Evolutionary conservation across 148 eudicot genomes (phyloP), one percentile per base, ranked within the genome.

Genomic region (Talinum fruticosum): DNA sequence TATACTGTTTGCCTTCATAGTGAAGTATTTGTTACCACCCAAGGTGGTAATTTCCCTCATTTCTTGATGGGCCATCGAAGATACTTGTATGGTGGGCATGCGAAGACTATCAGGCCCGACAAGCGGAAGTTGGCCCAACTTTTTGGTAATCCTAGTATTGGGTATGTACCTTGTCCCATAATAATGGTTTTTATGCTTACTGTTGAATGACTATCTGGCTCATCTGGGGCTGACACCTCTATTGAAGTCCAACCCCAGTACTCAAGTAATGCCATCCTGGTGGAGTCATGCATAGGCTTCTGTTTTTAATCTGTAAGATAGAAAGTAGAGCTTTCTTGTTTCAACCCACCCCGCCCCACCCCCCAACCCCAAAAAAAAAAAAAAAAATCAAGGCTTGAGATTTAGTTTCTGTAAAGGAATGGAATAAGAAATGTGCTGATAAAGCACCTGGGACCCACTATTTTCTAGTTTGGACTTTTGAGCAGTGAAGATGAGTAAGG

Each of bases 11-110:
- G 97, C 86, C 93, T 96, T 61, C 94, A 89, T 73, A 96, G 99
- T 82, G 99, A 96, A 84, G 99, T 91, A 36, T 96, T 96, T 86
- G 94, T 96, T 72, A 96, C 97, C 47, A 93, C 99, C 72, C 99
- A 96, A 88, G 99, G 99, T 47, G 99, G 99, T 70, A 96, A 96
- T 82, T 96, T 96, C 70, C 99, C 99, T 72, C 94, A 90, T 65
- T 90, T 93, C 82, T 88, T 96, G 72, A 83, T 91, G 91, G 99
- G 99, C 53, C 99, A 96, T 78, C 86, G 97, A 75, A 90, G 99
- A 86, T 93, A 85, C 81, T 59, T 96, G 78, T 93, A 90, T 82
- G 90, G 97, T 81, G 99, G 99, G 69, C 99, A 96, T 78, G 85
- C 99, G 10, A 90, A 94, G 91, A 91, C 94, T 21, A 89, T 96